Evolutionary conservation across 352 stramenopile genomes (phyloP).

Genomic region (Pythium aphanidermatum): DNA sequence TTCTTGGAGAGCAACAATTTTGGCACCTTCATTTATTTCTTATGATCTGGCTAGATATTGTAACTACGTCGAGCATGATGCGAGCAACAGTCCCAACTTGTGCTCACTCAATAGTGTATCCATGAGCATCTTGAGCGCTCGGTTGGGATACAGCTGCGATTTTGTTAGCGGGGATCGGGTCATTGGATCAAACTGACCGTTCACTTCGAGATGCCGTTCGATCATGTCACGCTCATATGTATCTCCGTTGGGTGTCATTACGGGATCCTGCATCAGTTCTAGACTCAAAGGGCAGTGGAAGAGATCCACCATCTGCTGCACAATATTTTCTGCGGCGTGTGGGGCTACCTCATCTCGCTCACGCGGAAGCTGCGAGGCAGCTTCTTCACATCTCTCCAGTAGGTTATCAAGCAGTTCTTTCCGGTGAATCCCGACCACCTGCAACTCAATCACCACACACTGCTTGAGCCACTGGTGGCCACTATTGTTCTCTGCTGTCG

Average conservation of each 20-base stretch:
- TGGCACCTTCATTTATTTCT: too few relatives aligned
- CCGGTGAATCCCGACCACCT: constrained; percentile 40
- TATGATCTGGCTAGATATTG: too few relatives aligned
- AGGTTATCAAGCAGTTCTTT: constrained; percentile 43
- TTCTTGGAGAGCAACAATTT: too few relatives aligned
- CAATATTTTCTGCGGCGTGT: constrained; percentile 27
- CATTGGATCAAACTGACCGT: constrained; percentile 69
- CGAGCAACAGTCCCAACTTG: constrained; percentile 45
- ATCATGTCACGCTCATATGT: constrained; percentile 79
- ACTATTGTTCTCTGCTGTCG: constrained; percentile 15
- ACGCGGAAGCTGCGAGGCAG: background rate
- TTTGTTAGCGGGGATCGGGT: constrained; percentile 51
- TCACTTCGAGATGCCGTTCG: constrained; percentile 60
- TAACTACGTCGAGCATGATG: constrained; percentile 17
- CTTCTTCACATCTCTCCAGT: constrained; percentile 14
- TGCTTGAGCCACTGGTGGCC: constrained; percentile 42
- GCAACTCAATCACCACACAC: constrained; percentile 62
- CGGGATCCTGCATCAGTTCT: constrained; percentile 71
- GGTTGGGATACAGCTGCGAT: constrained; percentile 56
- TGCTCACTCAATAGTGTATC: constrained; percentile 63
- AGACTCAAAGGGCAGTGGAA: constrained; percentile 70
- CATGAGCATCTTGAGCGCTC: constrained; percentile 66
- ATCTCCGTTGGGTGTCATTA: constrained; percentile 66
- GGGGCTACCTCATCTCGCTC: background rate
- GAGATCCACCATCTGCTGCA: constrained; percentile 65